Conservation (phyloP, 192 early-diverging fungal genomes). For the Gorgonomyces haynaldii region DNA sequence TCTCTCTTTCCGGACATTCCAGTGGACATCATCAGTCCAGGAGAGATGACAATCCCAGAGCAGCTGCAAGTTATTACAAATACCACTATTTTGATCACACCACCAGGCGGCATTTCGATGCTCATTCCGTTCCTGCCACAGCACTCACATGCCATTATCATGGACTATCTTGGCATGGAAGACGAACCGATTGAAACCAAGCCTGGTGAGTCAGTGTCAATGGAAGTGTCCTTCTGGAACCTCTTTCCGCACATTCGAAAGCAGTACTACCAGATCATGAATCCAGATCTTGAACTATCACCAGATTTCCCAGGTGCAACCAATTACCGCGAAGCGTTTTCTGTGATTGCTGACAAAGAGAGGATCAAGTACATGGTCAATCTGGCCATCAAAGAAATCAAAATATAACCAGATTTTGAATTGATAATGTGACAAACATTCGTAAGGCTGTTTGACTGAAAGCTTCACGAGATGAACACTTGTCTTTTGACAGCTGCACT, state of each 20-base stretch:
- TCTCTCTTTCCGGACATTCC: conserved; percentile 2
- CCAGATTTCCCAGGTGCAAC: conserved; percentile 6
- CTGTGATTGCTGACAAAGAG: conserved; percentile 8
- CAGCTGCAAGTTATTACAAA: conserved; percentile 14
- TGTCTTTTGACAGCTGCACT: too few species aligned
- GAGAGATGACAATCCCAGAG: conserved; percentile 8
- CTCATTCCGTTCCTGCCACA: conserved; percentile 21
- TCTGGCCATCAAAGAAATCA: conserved; percentile 8
- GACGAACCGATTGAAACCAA: conserved; percentile 5
- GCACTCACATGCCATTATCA: conserved; percentile 16
- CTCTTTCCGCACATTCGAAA: conserved; percentile 20
- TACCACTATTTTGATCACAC: conserved; percentile 19
- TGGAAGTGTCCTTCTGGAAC: conserved; percentile 30
- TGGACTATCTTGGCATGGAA: conserved; percentile 19
- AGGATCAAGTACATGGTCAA: conserved; percentile 13
- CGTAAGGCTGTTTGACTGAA: too few species aligned
- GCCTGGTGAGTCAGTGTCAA: conserved; percentile 12
- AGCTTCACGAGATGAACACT: too few species aligned
- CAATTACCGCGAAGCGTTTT: conserved; percentile 12
- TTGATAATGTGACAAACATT: too few species aligned
- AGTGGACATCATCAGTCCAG: conserved; percentile 11
- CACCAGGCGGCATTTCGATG: conserved; percentile 20
- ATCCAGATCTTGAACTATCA: conserved; percentile 8
- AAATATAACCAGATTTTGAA: background rate
- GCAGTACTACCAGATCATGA: conserved; percentile 22